Percentiles rank a stretch among this genome's conserved stretches.
These are phyloP conservation scores for Fusarium tjaetaba DNA, from an alignment of 2,329 filamentous ascomycete species.

Conservation along the genomic window DNA sequence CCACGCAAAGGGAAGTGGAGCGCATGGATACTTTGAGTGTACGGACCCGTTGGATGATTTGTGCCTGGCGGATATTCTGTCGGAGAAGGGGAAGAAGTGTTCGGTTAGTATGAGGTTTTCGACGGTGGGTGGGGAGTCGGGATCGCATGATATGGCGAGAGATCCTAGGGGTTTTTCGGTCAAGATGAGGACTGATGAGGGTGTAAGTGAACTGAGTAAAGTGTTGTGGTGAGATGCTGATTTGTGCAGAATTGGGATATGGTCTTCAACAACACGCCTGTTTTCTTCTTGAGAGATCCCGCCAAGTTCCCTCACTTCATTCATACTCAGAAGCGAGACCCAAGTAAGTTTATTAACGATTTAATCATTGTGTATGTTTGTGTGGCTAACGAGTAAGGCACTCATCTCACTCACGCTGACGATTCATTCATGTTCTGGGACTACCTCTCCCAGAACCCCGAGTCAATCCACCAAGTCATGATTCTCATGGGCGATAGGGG, in stretches of 20 bases:
- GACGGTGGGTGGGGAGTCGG: constrained; percentile 78
- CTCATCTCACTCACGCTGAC: constrained; percentile 62
- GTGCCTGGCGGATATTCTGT: constrained; percentile 63
- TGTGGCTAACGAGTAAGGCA: constrained; percentile 43
- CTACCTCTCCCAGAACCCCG: constrained; percentile 67
- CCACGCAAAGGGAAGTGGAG: constrained; percentile 68
- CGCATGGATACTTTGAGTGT: constrained; percentile 63
- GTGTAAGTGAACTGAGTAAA: neutral
- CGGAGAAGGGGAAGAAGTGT: constrained; percentile 73
- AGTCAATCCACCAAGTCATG: constrained; percentile 67
- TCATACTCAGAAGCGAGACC: constrained; percentile 79
- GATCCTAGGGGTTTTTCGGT: constrained; percentile 78
- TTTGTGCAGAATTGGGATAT: neutral
- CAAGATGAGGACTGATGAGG: constrained; percentile 71
- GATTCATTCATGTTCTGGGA: constrained; percentile 49
- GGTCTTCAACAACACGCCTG: constrained; percentile 66
- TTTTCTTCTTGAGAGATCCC: constrained; percentile 80
- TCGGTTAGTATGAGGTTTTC: constrained; percentile 76
- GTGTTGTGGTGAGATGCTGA: neutral
- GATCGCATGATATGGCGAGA: constrained; percentile 75
- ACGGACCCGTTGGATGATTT: constrained; percentile 62
- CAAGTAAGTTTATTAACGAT: constrained; percentile 41
- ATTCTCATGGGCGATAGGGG: constrained; percentile 64
- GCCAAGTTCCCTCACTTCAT: constrained; percentile 79
- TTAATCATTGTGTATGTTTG: fast-evolving